These are phyloP conservation scores for Fraxinus quadrangulata DNA, from an alignment of 257 asterid species.

Conservation along the genomic window DNA sequence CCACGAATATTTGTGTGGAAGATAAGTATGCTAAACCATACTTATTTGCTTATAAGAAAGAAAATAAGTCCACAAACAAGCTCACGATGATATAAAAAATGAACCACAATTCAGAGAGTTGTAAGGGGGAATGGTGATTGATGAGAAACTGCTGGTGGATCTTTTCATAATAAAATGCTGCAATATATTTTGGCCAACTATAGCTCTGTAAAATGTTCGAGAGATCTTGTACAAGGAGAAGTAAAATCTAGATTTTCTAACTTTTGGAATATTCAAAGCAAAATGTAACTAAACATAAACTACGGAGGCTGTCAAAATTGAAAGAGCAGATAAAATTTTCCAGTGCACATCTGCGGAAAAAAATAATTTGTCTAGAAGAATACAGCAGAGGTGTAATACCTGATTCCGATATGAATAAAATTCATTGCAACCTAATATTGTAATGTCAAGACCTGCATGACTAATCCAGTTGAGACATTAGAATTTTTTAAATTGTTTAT, in stretches of 20 bases:
- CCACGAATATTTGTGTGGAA: no score
- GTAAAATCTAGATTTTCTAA: not conserved
- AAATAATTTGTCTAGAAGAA: constrained; percentile 17
- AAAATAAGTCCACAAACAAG: no score
- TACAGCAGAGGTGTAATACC: constrained; percentile 45
- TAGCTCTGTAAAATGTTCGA: not conserved
- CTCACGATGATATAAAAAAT: not conserved
- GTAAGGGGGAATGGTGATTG: not conserved
- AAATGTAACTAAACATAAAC: not conserved
- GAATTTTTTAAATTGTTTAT: constrained; percentile 20
- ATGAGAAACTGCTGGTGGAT: not conserved
- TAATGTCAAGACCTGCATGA: constrained; percentile 87
- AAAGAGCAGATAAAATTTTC: not conserved
- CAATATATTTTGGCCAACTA: not conserved
- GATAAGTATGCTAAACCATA: no score
- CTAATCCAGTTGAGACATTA: constrained; percentile 44
- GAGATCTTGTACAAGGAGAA: not conserved
- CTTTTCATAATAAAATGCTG: not conserved
- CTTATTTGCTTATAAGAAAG: no score
- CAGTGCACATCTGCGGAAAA: not conserved
- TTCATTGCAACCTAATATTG: constrained; percentile 89
- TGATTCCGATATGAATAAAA: constrained; percentile 92
- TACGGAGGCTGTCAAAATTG: not conserved
- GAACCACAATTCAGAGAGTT: not conserved
- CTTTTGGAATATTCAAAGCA: not conserved